phyloP scores from a whole-genome alignment of 2,329 filamentous ascomycete genomes.

The Arthrocladium fulminans region DNA sequence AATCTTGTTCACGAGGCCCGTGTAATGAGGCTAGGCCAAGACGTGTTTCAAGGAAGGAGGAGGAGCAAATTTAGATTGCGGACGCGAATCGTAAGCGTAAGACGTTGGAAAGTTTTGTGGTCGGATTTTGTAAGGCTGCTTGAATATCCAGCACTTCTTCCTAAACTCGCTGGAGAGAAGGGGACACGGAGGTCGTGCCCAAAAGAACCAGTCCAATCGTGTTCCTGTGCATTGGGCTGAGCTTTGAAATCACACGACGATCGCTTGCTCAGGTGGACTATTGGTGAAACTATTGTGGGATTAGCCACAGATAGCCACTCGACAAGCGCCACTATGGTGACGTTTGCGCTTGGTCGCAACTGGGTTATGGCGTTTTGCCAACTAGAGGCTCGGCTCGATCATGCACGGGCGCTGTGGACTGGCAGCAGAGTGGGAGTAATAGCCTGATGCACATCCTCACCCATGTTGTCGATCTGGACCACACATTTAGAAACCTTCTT shows the following conservation, averaged over 20 bases:
- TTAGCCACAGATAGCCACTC: background rate
- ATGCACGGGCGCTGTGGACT: background rate
- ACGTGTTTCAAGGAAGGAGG: too few relatives aligned
- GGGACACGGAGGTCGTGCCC: too few relatives aligned
- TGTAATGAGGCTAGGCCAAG: too few relatives aligned
- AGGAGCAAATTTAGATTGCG: too few relatives aligned
- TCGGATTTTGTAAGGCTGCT: too few relatives aligned
- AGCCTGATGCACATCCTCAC: background rate
- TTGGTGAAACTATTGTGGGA: background rate
- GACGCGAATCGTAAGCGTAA: too few relatives aligned
- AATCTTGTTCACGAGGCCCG: too few relatives aligned
- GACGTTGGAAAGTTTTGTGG: too few relatives aligned
- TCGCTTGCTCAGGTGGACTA: background rate
- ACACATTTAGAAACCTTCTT: background rate
- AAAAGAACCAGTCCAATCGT: too few relatives aligned
- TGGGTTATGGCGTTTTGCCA: background rate
- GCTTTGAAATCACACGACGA: background rate
- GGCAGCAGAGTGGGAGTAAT: background rate
- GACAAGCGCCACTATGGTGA: background rate
- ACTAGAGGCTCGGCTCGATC: slow-evolving; percentile 1
- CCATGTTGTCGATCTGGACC: background rate
- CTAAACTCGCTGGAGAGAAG: too few relatives aligned
- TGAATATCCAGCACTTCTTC: too few relatives aligned
- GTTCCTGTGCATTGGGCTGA: too few relatives aligned
- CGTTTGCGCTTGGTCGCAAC: background rate